Conservation (phyloP, 805 yeast species). For the Wickerhamomyces ciferrii region DNA sequence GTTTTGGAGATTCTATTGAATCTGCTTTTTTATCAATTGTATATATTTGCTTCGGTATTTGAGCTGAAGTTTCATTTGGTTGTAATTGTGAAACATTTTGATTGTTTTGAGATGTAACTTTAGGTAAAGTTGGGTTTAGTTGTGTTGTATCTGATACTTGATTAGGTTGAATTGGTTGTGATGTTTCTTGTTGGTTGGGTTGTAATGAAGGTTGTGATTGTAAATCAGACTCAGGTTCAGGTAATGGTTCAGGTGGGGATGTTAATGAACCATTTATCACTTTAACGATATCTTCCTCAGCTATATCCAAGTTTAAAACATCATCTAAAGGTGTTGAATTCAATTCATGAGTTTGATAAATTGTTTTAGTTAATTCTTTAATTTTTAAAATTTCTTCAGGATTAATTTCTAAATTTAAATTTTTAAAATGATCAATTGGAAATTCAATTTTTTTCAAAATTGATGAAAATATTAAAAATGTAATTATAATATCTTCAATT, state of each 20-base stretch:
- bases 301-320: not conserved
- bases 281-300: not conserved
- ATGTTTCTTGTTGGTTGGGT: not conserved
- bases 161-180: not conserved
- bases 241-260: not conserved
- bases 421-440: constrained; percentile 11
- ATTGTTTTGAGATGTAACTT: no score
- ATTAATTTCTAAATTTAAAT: not conserved
- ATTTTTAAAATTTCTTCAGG: constrained; percentile 1
- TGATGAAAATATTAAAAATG: constrained; percentile 1
- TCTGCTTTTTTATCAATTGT: not conserved
- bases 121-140: no score
- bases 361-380: not conserved
- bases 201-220: not conserved
- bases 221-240: not conserved
- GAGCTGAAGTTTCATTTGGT: not conserved
- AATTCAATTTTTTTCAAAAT: not conserved
- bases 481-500: constrained; percentile 5
- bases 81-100: no score
- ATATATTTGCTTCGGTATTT: not conserved
- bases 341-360: not conserved
- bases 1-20: not conserved
- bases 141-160: no score
- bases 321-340: not conserved
- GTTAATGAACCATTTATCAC: not conserved